These are phyloP conservation scores for Crucibulum cyathiforme DNA, from an alignment of 1,284 basidiomycete species.

Conservation along the genomic window DNA sequence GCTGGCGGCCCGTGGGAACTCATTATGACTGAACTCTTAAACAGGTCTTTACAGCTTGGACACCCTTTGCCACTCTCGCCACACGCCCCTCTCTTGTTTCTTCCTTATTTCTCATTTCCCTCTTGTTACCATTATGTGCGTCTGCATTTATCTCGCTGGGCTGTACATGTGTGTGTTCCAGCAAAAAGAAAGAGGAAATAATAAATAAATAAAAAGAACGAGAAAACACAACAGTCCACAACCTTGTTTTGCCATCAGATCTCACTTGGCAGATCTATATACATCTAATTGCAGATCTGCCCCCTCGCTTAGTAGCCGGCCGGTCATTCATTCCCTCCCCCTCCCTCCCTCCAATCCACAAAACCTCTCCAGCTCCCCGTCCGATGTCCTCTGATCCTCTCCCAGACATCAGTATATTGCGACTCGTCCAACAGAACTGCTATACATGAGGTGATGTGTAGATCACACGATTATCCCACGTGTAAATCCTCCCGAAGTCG, in stretches of 20 bases:
- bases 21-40: slow-evolving; percentile 1
- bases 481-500: neutral
- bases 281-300: slow-evolving; percentile 19
- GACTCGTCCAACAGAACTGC: too few species aligned
- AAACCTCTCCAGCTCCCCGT: neutral
- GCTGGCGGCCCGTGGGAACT: slow-evolving; percentile 30
- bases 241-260: neutral
- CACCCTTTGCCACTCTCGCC: too few species aligned
- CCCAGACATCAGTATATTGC: too few species aligned
- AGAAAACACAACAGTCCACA: too few species aligned
- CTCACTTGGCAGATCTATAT: neutral
- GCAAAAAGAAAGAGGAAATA: neutral
- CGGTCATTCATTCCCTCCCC: slow-evolving; percentile 12
- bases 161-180: too few species aligned
- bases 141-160: too few species aligned
- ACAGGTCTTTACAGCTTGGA: too few species aligned
- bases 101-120: too few species aligned
- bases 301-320: slow-evolving; percentile 15
- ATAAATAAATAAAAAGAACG: neutral
- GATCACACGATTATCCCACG: neutral
- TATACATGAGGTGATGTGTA: too few species aligned
- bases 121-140: too few species aligned
- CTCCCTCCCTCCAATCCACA: slow-evolving; percentile 1
- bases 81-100: too few species aligned
- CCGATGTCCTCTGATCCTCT: neutral